Evolutionary conservation across 1,284 basidiomycete species (phyloP).

Genomic region (Ceratorhiza oryzae-sativae): DNA sequence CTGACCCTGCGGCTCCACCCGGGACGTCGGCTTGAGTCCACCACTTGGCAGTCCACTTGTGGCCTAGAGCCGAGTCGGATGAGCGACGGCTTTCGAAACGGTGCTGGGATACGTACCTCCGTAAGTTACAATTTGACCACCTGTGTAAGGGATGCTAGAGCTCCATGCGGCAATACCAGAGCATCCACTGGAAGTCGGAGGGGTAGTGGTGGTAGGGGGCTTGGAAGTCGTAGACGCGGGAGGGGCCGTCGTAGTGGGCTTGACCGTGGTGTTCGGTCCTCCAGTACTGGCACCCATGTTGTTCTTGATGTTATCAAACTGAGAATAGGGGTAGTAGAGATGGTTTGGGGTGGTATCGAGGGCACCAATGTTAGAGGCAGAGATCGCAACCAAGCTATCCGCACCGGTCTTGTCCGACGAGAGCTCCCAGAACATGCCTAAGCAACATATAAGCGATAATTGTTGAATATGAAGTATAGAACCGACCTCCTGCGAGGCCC

Average conservation of each 20-base stretch:
- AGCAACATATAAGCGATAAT: neutral
- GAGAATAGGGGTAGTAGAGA: conserved; percentile 58
- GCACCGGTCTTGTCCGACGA: conserved; percentile 67
- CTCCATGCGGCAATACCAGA: conserved; percentile 37
- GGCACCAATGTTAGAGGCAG: conserved; percentile 57
- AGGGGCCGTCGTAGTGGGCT: conserved; percentile 9
- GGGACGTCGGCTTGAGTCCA: conserved; percentile 44
- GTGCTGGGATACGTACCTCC: conserved; percentile 1
- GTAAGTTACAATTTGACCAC: conserved; percentile 42
- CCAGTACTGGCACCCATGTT: conserved; percentile 44
- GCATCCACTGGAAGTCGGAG: conserved; percentile 31
- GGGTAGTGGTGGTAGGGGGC: neutral
- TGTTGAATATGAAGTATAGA: conserved; percentile 45
- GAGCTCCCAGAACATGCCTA: conserved; percentile 57
- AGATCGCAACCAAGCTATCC: conserved; percentile 64
- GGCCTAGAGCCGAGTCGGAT: neutral
- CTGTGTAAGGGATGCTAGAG: conserved; percentile 40
- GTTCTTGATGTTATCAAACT: conserved; percentile 52
- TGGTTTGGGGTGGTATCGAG: conserved; percentile 76
- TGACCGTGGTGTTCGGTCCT: conserved; percentile 21
- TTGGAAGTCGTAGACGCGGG: conserved; percentile 19
- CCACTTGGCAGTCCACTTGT: conserved; percentile 42
- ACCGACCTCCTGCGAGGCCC: conserved; percentile 78
- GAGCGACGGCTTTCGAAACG: neutral
- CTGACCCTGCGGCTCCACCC: conserved; percentile 27